phyloP scores from a whole-genome alignment of 768 basidiomycete genomes.

The Lentinus tigrinus region DNA sequence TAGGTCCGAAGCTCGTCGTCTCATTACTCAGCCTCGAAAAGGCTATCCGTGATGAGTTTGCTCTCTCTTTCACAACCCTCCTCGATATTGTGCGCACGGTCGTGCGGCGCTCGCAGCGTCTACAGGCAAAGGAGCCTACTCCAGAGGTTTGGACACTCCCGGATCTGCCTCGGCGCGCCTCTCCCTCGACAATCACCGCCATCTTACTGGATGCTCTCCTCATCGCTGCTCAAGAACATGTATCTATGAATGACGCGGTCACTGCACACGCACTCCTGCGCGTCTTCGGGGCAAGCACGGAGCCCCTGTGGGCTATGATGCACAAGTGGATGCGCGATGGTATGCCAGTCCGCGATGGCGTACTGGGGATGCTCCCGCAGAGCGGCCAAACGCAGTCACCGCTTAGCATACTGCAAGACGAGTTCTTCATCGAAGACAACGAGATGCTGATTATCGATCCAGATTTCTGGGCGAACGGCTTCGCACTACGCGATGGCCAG shows the following conservation, averaged over 20 bases:
- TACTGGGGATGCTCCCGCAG: background rate
- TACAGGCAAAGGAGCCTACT: conserved; percentile 22
- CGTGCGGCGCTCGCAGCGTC: conserved; percentile 25
- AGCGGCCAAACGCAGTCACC: background rate
- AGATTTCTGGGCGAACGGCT: conserved; percentile 80
- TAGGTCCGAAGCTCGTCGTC: conserved; percentile 45
- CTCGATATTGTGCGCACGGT: conserved; percentile 45
- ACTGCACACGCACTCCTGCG: conserved; percentile 58
- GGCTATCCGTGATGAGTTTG: conserved; percentile 54
- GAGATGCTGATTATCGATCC: conserved; percentile 56
- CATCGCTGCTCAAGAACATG: conserved; percentile 52
- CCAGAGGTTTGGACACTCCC: conserved; percentile 41
- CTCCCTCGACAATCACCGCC: conserved; percentile 55
- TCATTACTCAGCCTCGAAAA: conserved; percentile 70
- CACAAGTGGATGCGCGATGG: conserved; percentile 73
- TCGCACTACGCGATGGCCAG: conserved; percentile 48
- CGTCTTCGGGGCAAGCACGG: conserved; percentile 60
- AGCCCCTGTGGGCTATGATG: conserved; percentile 75
- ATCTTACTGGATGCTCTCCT: conserved; percentile 65
- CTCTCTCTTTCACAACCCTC: conserved; percentile 56
- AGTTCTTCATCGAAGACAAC: conserved; percentile 80
- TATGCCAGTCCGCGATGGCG: conserved; percentile 46
- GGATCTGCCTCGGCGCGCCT: conserved; percentile 36
- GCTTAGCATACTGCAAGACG: conserved; percentile 48
- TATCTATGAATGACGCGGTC: conserved; percentile 54